Percentiles rank a stretch among this genome's conserved stretches.
These are phyloP conservation scores for Chaetomium fimeti DNA, from an alignment of 495 filamentous ascomycete species.

Conservation along the genomic window DNA sequence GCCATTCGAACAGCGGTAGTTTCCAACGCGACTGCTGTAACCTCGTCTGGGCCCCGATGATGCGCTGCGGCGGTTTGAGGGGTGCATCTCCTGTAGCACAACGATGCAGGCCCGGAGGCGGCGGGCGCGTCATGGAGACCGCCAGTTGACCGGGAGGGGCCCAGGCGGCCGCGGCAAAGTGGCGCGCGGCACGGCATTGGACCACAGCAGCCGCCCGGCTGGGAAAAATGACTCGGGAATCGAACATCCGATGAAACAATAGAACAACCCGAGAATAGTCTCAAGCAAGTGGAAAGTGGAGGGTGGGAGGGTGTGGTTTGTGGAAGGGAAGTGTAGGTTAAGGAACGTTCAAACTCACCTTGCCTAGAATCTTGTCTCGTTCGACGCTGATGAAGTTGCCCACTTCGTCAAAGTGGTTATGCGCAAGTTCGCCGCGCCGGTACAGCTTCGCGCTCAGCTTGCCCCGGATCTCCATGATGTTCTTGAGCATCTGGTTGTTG, in stretches of 20 bases:
- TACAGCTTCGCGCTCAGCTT: constrained; percentile 86
- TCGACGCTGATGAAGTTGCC: constrained; percentile 85
- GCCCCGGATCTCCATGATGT: constrained; percentile 94
- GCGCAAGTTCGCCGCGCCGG: constrained; percentile 68
- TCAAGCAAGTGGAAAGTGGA: background rate
- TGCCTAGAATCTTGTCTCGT: constrained; percentile 79
- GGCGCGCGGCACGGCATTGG: constrained; percentile 25
- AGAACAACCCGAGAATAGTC: constrained; percentile 3
- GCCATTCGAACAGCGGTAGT: background rate
- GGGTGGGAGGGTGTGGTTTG: background rate
- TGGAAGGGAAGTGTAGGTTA: constrained; percentile 19
- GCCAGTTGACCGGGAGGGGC: background rate
- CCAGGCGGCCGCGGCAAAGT: constrained; percentile 18
- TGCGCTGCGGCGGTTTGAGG: constrained; percentile 13
- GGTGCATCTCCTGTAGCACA: background rate
- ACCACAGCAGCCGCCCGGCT: constrained; percentile 15
- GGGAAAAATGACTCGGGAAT: constrained; percentile 20
- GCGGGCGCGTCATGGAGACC: background rate
- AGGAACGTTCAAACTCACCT: constrained; percentile 49
- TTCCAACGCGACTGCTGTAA: background rate
- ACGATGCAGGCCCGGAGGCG: background rate
- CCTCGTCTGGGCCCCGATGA: constrained; percentile 9
- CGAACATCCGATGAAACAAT: constrained; percentile 12
- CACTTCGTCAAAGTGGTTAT: constrained; percentile 81
- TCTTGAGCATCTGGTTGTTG: constrained; percentile 96